Evolutionary conservation across 2,329 filamentous ascomycete species (phyloP).

Genomic region (Penicillium sclerotiorum): DNA sequence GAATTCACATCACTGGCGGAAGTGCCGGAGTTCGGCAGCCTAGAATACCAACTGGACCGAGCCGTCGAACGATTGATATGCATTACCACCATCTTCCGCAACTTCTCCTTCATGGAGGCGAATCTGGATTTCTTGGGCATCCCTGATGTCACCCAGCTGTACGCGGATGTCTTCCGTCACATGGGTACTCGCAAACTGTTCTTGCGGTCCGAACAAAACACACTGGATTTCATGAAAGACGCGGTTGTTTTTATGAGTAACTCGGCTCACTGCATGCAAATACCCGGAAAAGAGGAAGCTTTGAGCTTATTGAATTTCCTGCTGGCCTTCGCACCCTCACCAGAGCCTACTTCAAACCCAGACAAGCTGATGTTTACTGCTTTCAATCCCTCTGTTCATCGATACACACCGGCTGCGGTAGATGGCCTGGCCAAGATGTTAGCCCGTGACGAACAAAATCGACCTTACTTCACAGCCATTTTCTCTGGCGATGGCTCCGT

Average conservation of each 20-base stretch:
- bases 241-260: conserved; percentile 87
- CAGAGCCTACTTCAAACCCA: conserved; percentile 62
- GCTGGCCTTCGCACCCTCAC: conserved; percentile 82
- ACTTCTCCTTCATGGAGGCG: conserved; percentile 80
- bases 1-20: conserved; percentile 75
- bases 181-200: conserved; percentile 88
- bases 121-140: conserved; percentile 78
- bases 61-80: conserved; percentile 86
- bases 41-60: conserved; percentile 79
- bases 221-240: conserved; percentile 97
- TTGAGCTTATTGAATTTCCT: conserved; percentile 85
- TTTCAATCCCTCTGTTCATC: conserved; percentile 79
- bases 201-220: conserved; percentile 78
- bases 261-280: conserved; percentile 74
- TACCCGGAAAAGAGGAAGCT: conserved; percentile 85
- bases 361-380: conserved; percentile 72
- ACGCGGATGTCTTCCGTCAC: conserved; percentile 81
- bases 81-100: conserved; percentile 88
- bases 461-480: conserved; percentile 78
- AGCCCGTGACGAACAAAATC: conserved; percentile 89
- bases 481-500: conserved; percentile 72
- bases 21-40: conserved; percentile 71
- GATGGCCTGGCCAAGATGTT: conserved; percentile 90
- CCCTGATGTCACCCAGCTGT: conserved; percentile 75
- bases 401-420: conserved; percentile 85